Evolutionary conservation across 441 rosid genomes (phyloP).

Genomic region (Syzygium syzygioides): DNA sequence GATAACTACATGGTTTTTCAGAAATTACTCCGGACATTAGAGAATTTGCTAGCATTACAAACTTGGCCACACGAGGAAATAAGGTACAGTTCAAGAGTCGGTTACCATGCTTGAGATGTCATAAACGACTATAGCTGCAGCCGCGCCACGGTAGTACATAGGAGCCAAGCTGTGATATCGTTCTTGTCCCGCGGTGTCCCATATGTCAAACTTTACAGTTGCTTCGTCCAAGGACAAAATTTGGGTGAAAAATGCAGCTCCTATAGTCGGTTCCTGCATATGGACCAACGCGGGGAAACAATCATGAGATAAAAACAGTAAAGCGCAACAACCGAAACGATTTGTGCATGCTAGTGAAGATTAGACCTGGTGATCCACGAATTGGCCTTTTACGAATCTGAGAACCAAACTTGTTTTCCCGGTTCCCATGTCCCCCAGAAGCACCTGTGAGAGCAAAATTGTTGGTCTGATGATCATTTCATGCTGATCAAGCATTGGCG

Average conservation of each 20-base stretch:
- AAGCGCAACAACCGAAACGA: neutral
- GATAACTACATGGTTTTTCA: neutral
- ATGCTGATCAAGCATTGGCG: neutral
- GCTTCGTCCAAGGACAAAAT: slow-evolving; percentile 34
- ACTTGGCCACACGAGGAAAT: neutral
- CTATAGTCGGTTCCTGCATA: slow-evolving; percentile 35
- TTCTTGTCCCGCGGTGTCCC: slow-evolving; percentile 51
- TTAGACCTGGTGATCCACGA: slow-evolving; percentile 32
- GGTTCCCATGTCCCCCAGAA: slow-evolving; percentile 48
- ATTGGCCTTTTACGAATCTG: slow-evolving; percentile 42
- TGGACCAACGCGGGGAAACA: neutral
- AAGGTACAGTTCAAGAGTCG: neutral
- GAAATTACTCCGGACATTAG: neutral
- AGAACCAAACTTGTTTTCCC: slow-evolving; percentile 39
- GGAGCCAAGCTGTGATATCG: slow-evolving; percentile 44
- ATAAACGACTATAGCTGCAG: slow-evolving; percentile 38
- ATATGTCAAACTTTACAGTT: slow-evolving; percentile 40
- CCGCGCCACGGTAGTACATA: slow-evolving; percentile 41
- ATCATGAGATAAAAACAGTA: neutral
- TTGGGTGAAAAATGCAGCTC: slow-evolving; percentile 47
- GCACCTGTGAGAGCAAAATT: slow-evolving; percentile 24
- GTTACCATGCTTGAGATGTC: slow-evolving; percentile 37
- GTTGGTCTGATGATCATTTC: neutral
- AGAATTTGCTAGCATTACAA: neutral
- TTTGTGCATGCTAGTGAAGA: neutral